Evolutionary conservation across 2,329 filamentous ascomycete species (phyloP), one percentile per base, ranked within the genome.

Genomic region (Pseudogymnoascus sp.): DNA sequence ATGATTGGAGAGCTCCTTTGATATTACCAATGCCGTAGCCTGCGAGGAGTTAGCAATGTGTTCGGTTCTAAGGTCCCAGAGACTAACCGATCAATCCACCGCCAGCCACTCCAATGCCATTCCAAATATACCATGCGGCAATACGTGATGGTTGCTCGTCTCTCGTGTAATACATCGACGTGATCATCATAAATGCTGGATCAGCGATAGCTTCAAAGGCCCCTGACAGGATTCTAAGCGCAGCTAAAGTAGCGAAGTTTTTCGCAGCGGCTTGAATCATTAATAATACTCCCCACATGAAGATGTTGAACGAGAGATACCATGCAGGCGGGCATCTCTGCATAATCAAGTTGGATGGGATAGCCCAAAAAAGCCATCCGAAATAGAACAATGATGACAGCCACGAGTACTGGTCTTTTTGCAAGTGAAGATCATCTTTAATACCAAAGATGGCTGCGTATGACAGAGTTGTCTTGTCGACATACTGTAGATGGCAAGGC

Each of bases 381-480:
- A 73, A 31, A 59, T 62, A 62, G 12, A 62, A 51, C 1, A 62
- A 3, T 2, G 14, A 16, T 10, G 47, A 54, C 5, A 54, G 47
- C 47, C 47, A 54, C 8, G 47, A 54, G 23, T 54, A 54, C 12
- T 54, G 23, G 14, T 54, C 23, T 8, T 54, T 54, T 31, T 4
- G 14, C 47, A 54, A 31, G 6, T n/a, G 8, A 31, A 85, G 74
- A 64, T 86, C 83, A 16, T 84, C 77, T n/a, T 75, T 72, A 60
- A 86, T 84, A 0, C 83, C 83, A 67, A 85, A 85, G 40, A 86
- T 82, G 10, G 83, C 83, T 0, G 84, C 83, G 67, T 84, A 85
- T 14, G 77, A 80, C 3, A 83, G 70, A 0, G 79, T 83, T 0
- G 80, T 83, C 73, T 83, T 73, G 60, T 75, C 73, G 34, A 82